A percentile compares a stretch with the other conserved stretches of the same genome.
Evolutionary conservation across 805 yeast species (phyloP).

Genomic region (Saitoella complicata): DNA sequence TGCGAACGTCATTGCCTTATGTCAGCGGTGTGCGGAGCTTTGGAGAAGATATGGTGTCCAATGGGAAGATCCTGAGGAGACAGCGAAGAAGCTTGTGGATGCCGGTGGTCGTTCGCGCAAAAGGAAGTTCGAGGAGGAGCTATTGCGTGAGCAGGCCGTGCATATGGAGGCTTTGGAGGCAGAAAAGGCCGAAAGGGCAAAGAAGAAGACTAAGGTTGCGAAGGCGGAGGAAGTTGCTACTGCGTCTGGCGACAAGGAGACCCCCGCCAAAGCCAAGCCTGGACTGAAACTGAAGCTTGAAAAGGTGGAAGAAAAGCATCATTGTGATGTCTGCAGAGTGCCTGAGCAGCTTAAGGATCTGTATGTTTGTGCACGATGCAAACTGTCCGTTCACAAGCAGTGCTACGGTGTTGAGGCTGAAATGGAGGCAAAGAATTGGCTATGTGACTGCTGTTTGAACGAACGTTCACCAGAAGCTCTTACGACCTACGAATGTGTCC

Average conservation of each 20-base stretch:
- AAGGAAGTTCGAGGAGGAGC: constrained; percentile 45
- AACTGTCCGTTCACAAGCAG: constrained; percentile 47
- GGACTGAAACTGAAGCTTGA: constrained; percentile 1
- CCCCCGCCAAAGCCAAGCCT: background rate
- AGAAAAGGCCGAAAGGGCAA: constrained; percentile 10
- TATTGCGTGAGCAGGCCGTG: constrained; percentile 18
- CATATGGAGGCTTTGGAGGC: constrained; percentile 4
- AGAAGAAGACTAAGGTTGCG: constrained; percentile 7
- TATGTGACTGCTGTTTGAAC: constrained; percentile 66
- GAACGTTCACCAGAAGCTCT: constrained; percentile 43
- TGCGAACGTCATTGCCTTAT: constrained; percentile 41
- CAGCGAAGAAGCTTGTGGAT: constrained; percentile 30
- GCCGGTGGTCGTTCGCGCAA: constrained; percentile 36
- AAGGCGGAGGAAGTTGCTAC: background rate
- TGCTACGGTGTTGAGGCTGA: constrained; percentile 43
- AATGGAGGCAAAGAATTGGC: constrained; percentile 33
- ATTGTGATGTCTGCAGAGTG: constrained; percentile 45
- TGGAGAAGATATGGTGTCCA: constrained; percentile 82
- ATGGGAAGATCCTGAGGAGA: constrained; percentile 70
- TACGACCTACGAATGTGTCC: constrained; percentile 41
- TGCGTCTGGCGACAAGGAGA: constrained; percentile 1
- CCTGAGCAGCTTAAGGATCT: constrained; percentile 25
- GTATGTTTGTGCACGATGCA: constrained; percentile 48
- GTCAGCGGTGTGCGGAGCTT: constrained; percentile 71
- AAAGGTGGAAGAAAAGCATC: constrained; percentile 10